Conservation (phyloP, 2,329 filamentous ascomycete species). For the Sclerotinia minor region DNA sequence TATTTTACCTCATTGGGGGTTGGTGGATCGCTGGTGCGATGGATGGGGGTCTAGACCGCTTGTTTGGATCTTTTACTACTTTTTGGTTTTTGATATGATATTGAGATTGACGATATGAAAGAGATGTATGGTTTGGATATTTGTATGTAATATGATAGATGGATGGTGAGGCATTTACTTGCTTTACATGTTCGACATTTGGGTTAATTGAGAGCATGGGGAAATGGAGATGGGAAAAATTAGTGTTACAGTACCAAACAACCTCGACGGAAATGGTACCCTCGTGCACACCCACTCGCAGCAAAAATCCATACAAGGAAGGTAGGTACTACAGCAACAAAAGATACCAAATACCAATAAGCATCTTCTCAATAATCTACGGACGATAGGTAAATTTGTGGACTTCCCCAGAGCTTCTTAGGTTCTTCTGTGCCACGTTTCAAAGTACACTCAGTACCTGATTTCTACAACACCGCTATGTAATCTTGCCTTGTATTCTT, state of each 20-base stretch:
- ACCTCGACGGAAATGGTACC: background rate
- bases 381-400: background rate
- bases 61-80: background rate
- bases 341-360: background rate
- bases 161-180: background rate
- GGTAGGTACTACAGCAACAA: background rate
- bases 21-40: constrained; percentile 12
- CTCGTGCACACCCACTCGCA: constrained; percentile 2
- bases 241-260: background rate
- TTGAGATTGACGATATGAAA: background rate
- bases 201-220: no score
- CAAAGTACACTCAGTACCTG: constrained; percentile 6
- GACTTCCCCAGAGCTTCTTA: background rate
- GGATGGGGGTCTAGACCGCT: constrained; percentile 28
- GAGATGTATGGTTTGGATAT: background rate
- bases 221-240: constrained; percentile 3
- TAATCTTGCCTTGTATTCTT: background rate
- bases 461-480: background rate
- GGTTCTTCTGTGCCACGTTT: constrained; percentile 8
- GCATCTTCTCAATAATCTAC: background rate
- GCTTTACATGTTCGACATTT: no score
- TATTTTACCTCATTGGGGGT: constrained; percentile 32
- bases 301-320: constrained; percentile 5
- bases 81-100: background rate
- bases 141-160: background rate